These are phyloP conservation scores for Pseudogymnoascus sp. DNA, from an alignment of 2,329 filamentous ascomycete genomes.

Conservation along the genomic window DNA sequence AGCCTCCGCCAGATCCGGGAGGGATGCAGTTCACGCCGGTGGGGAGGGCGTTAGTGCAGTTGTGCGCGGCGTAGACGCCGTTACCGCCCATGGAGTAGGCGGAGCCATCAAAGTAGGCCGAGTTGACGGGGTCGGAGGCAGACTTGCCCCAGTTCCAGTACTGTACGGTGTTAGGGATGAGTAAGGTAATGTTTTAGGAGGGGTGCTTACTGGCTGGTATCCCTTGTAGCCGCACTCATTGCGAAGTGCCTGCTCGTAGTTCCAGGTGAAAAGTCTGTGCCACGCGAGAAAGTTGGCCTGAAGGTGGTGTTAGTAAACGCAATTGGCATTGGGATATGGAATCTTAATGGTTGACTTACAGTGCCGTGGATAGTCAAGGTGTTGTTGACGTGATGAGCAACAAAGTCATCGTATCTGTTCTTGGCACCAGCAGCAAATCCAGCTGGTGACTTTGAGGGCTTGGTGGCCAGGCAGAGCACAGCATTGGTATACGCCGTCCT, in stretches of 20 bases:
- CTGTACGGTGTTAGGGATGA: neutral
- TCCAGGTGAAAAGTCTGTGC: constrained; percentile 36
- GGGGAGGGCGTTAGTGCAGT: constrained; percentile 23
- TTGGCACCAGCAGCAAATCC: constrained; percentile 29
- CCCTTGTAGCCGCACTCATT: constrained; percentile 38
- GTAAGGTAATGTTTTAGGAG: constrained; percentile 34
- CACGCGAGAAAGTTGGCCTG: constrained; percentile 34
- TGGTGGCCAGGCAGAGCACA: constrained; percentile 28
- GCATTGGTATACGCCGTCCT: constrained; percentile 29
- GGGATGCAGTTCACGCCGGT: constrained; percentile 29
- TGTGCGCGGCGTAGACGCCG: constrained; percentile 31
- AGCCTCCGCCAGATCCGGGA: constrained; percentile 48
- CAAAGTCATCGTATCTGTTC: constrained; percentile 35
- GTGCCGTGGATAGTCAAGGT: constrained; percentile 30
- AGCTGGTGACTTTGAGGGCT: constrained; percentile 26
- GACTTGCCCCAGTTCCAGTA: constrained; percentile 19
- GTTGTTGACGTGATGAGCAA: constrained; percentile 31
- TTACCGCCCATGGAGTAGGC: constrained; percentile 44
- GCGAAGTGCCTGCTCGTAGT: constrained; percentile 35
- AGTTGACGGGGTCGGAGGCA: constrained; percentile 35
- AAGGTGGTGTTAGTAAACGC: neutral
- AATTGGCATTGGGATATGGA: neutral
- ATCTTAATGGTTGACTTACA: constrained; percentile 13
- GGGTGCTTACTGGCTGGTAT: constrained; percentile 38
- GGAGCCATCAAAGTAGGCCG: constrained; percentile 49